phyloP scores from a whole-genome alignment of 2,329 filamentous ascomycete species.

The Fulvia fulva region DNA sequence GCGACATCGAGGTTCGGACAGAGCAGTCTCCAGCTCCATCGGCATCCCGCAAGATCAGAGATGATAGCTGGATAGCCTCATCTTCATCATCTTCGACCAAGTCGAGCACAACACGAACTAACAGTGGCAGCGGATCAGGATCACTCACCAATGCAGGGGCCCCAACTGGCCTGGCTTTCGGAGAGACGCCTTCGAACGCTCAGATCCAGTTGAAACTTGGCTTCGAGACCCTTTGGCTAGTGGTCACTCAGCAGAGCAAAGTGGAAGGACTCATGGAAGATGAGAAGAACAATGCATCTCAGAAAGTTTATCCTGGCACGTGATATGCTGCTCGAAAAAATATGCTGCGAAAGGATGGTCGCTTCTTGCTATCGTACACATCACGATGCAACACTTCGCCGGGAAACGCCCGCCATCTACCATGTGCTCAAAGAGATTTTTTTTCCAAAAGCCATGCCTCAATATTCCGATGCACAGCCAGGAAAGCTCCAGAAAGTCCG shows the following conservation, averaged over 20 bases:
- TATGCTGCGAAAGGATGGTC: background rate
- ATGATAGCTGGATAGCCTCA: background rate
- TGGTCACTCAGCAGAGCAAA: conserved; percentile 6
- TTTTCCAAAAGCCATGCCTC: background rate
- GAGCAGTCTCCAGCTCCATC: background rate
- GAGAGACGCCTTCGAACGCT: background rate
- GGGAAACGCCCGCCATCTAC: background rate
- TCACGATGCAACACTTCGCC: background rate
- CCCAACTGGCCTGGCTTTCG: background rate
- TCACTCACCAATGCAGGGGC: background rate
- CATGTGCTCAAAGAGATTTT: background rate
- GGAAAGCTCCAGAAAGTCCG: background rate
- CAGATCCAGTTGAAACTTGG: conserved; percentile 10
- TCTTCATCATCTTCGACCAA: background rate
- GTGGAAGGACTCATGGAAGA: background rate
- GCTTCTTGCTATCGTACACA: background rate
- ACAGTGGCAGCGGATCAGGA: background rate
- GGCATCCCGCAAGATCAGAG: background rate
- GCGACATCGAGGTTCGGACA: conserved; percentile 5
- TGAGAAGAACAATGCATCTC: background rate
- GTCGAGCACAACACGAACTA: background rate
- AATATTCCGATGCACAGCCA: background rate
- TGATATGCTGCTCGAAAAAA: background rate
- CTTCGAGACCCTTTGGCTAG: conserved; percentile 13
- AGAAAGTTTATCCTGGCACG: background rate